Percentiles rank a stretch among this genome's conserved stretches.
These are phyloP conservation scores for Ceratocystis huliohia DNA, from an alignment of 2,329 filamentous ascomycete species.

Conservation along the genomic window DNA sequence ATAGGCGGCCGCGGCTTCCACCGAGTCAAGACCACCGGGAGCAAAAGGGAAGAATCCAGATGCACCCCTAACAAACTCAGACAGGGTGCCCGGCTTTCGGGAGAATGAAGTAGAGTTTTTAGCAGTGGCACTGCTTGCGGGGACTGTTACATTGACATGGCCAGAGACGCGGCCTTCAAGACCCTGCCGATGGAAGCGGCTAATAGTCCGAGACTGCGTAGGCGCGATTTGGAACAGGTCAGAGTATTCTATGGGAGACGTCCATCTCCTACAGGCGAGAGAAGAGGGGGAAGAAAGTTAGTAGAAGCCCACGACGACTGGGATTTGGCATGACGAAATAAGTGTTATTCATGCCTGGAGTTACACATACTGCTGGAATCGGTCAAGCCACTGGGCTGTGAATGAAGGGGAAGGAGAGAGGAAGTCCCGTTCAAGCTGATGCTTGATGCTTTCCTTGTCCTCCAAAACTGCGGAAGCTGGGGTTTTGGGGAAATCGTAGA, in stretches of 20 bases:
- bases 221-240: slow-evolving; percentile 77
- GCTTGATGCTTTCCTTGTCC: slow-evolving; percentile 48
- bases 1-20: slow-evolving; percentile 71
- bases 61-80: slow-evolving; percentile 84
- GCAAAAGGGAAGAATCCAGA: slow-evolving; percentile 92
- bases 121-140: slow-evolving; percentile 75
- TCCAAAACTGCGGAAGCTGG: neutral
- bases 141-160: slow-evolving; percentile 87
- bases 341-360: neutral
- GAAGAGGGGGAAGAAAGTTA: neutral
- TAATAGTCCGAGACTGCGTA: slow-evolving; percentile 89
- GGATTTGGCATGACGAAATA: neutral
- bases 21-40: slow-evolving; percentile 74
- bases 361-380: slow-evolving; percentile 56
- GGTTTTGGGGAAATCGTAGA: neutral
- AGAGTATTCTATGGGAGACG: slow-evolving; percentile 64
- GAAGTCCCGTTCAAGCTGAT: slow-evolving; percentile 61
- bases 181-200: slow-evolving; percentile 79
- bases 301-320: neutral
- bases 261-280: slow-evolving; percentile 46
- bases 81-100: slow-evolving; percentile 71
- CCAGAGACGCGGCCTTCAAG: slow-evolving; percentile 85
- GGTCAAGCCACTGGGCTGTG: slow-evolving; percentile 74
- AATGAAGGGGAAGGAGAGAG: slow-evolving; percentile 69
- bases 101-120: slow-evolving; percentile 89